Evolutionary conservation across 225 moss, liverwort and hornwort genomes (phyloP).

Genomic region (Bryum argenteum): DNA sequence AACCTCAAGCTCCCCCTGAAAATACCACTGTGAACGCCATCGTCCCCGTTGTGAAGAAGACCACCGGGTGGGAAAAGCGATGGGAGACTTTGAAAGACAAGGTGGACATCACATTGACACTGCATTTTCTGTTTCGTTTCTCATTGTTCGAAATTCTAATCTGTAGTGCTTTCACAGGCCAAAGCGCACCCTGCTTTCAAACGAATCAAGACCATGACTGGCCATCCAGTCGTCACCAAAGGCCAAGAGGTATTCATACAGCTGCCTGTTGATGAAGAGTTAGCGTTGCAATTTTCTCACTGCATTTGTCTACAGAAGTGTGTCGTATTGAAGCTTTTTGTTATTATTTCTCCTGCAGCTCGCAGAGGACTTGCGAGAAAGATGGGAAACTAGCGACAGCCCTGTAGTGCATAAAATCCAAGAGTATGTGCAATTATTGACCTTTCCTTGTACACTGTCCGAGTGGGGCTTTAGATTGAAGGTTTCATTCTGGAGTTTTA

Average conservation of each 20-base stretch:
- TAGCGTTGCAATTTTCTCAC: background rate
- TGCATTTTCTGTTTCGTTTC: background rate
- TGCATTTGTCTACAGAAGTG: background rate
- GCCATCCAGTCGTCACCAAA: conserved; percentile 92
- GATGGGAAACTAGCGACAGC: conserved; percentile 99
- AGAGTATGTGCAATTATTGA: conserved; percentile 57
- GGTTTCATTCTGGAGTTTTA: conserved; percentile 2
- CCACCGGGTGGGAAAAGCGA: conserved; percentile 80
- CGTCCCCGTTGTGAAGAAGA: conserved; percentile 76
- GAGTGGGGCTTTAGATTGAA: background rate
- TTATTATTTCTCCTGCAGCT: conserved; percentile 48
- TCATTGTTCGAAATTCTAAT: background rate
- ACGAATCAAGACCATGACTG: conserved; percentile 69
- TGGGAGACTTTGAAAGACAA: conserved; percentile 73
- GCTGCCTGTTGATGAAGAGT: background rate
- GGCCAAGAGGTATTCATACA: conserved; percentile 73
- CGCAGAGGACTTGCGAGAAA: conserved; percentile 95
- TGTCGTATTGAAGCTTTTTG: background rate
- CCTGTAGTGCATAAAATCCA: conserved; percentile 98
- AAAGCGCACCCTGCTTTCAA: conserved; percentile 80
- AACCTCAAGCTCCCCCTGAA: conserved; percentile 39
- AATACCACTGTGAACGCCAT: conserved; percentile 74
- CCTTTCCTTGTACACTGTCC: conserved; percentile 3
- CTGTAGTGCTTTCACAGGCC: conserved; percentile 54
- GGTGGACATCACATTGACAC: background rate